Base-by-base conservation (phyloP, 148 eudicot genomes). In the Linanthus parryae region DNA sequence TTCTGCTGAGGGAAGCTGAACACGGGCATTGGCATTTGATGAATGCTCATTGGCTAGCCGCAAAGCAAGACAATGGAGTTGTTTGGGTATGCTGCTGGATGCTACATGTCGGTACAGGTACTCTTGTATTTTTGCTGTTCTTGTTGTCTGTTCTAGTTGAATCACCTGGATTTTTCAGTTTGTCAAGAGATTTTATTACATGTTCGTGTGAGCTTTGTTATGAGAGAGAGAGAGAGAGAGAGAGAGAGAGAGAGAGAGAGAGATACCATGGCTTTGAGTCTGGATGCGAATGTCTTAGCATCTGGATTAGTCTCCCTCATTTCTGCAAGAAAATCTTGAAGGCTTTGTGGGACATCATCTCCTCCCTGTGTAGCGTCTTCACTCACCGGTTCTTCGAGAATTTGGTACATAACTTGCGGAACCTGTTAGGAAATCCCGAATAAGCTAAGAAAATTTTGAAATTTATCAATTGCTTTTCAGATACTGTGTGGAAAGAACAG, bases 31-130 rank as follows among this genome's bases (percentile, higher is more conserved):
- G 48, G 95, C 72, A 19, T 91, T 91, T 29, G 60, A 74, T 7
- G 87, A 71, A 69, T 91, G 94, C 72, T 91, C 98, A 26, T 83
- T 79, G 19, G 94, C 95, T 62, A 91, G 80, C 38, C 57, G 66
- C n/a, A 91, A 66, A 30, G 86, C 61, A 5, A 91, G 84, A 61
- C 96, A 88, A 42, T 88, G 81, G 16, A 84, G 88, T 41, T 81
- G 96, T 61, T 84, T 88, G 0, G 96, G 96, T 30, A 88, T 86
- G 83, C 98, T 81, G 65, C 89, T 91, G 5, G 98, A 91, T 19
- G 98, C 98, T 61, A 91, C 90, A 27, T 86, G 98, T 47, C 98
- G 75, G 59, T 91, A 91, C 13, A 91, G 66, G 58, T 77, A 92
- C 61, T 92, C 98, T 38, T 83, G 95, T 26, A 87, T 84, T 73